Evolutionary conservation across 768 basidiomycete species (phyloP).

Genomic region (Candolleomyces eurysporus): DNA sequence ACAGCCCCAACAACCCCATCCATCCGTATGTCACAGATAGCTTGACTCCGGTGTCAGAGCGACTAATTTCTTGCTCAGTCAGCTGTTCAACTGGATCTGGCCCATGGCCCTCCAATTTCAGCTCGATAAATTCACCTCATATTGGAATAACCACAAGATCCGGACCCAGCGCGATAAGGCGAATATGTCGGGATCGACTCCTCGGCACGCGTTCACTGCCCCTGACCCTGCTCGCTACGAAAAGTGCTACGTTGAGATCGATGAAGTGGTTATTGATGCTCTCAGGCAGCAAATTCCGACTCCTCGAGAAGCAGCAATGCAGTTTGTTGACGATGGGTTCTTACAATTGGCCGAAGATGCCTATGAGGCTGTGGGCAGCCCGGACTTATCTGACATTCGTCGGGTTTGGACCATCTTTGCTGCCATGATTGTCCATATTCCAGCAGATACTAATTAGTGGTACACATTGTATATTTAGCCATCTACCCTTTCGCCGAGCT

Average conservation of each 20-base stretch:
- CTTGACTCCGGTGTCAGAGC: no score
- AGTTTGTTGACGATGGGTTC: not conserved
- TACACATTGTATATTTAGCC: no score
- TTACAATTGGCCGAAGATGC: not conserved
- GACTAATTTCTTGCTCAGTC: not conserved
- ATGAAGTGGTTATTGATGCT: slow-evolving; percentile 13
- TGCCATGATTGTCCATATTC: no score
- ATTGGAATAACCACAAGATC: slow-evolving; percentile 26
- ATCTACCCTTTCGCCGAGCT: no score
- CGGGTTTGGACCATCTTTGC: no score
- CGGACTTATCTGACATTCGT: no score
- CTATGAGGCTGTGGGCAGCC: not conserved
- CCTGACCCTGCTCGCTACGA: slow-evolving; percentile 7
- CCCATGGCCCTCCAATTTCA: slow-evolving; percentile 22
- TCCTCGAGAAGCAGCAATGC: slow-evolving; percentile 14
- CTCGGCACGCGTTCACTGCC: slow-evolving; percentile 16
- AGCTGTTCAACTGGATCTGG: slow-evolving; percentile 26
- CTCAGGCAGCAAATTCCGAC: slow-evolving; percentile 15
- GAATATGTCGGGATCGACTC: slow-evolving; percentile 23
- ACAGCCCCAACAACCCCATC: not conserved
- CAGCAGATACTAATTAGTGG: no score
- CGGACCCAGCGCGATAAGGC: slow-evolving; percentile 17
- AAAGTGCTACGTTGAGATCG: slow-evolving; percentile 14
- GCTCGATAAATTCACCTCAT: slow-evolving; percentile 21
- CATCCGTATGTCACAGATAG: not conserved